phyloP scores from a whole-genome alignment of 2,329 filamentous ascomycete species.

The Plenodomus tracheiphilus region DNA sequence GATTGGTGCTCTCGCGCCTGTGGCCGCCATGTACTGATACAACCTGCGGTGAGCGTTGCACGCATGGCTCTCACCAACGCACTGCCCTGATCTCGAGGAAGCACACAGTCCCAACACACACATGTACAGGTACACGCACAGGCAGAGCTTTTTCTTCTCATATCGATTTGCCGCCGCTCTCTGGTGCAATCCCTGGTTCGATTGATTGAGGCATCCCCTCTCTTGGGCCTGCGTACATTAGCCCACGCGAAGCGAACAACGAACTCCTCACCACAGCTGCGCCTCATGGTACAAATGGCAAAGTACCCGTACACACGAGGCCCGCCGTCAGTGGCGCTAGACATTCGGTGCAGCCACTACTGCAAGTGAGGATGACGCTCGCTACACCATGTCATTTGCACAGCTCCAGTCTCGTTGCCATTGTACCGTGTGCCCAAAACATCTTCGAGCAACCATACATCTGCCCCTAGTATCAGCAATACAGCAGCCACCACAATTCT shows the following conservation, averaged over 20 bases:
- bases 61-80: conserved; percentile 15
- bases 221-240: conserved; percentile 35
- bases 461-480: no score
- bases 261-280: conserved; percentile 19
- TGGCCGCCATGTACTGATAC: conserved; percentile 24
- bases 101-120: background rate
- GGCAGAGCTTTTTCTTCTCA: no score
- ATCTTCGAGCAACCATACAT: no score
- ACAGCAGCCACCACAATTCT: no score
- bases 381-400: background rate
- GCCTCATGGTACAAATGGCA: conserved; percentile 24
- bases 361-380: background rate
- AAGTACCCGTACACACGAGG: conserved; percentile 21
- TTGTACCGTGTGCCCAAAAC: no score
- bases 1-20: conserved; percentile 18
- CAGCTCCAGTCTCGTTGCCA: no score
- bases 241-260: conserved; percentile 13
- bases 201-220: conserved; percentile 9
- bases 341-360: background rate
- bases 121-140: background rate
- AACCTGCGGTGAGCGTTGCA: conserved; percentile 33
- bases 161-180: background rate
- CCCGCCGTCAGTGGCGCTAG: conserved; percentile 10
- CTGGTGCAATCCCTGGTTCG: background rate
- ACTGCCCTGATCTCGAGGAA: background rate